Percentiles rank a stretch among this genome's conserved stretches.
Evolutionary conservation across 345 rosid species (phyloP).

Genomic region (Tarenaya hassleriana): DNA sequence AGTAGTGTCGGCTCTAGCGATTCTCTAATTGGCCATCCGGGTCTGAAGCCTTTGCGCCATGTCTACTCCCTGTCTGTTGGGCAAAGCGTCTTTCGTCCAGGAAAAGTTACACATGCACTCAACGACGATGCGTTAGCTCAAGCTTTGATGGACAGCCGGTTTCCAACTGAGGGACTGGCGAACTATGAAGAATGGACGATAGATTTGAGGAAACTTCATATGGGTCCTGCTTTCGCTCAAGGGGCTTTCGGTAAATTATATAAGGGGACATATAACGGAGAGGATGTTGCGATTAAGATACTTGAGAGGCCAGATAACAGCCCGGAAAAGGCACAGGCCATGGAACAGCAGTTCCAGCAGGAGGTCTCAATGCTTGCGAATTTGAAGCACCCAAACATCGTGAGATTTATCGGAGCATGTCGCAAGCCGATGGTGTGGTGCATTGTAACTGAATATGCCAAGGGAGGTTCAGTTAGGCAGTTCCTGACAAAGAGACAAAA

Average conservation of each 20-base stretch:
- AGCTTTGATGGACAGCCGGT: conserved; percentile 43
- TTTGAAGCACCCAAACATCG: conserved; percentile 35
- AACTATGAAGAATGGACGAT: conserved; percentile 59
- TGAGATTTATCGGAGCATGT: conserved; percentile 33
- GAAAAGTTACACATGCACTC: conserved; percentile 42
- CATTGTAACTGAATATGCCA: conserved; percentile 40
- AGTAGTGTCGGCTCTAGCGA: conserved; percentile 62
- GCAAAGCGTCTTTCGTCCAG: conserved; percentile 45
- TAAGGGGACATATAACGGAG: conserved; percentile 39
- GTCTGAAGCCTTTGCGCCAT: conserved; percentile 39
- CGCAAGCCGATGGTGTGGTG: conserved; percentile 39
- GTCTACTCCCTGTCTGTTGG: conserved; percentile 38
- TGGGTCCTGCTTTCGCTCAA: conserved; percentile 55
- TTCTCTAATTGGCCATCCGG: conserved; percentile 50
- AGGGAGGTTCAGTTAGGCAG: conserved; percentile 39
- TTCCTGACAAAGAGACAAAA: conserved; percentile 34
- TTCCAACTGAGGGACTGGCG: conserved; percentile 40
- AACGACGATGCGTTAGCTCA: conserved; percentile 53
- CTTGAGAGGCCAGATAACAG: conserved; percentile 31
- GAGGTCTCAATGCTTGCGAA: conserved; percentile 33
- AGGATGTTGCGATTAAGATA: conserved; percentile 43
- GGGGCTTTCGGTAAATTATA: conserved; percentile 60
- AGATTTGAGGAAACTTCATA: conserved; percentile 47
- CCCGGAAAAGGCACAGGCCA: conserved; percentile 31
- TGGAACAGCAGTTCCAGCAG: conserved; percentile 40